Evolutionary conservation across 345 rosid genomes (phyloP).

Genomic region (Hirschfeldia incana): DNA sequence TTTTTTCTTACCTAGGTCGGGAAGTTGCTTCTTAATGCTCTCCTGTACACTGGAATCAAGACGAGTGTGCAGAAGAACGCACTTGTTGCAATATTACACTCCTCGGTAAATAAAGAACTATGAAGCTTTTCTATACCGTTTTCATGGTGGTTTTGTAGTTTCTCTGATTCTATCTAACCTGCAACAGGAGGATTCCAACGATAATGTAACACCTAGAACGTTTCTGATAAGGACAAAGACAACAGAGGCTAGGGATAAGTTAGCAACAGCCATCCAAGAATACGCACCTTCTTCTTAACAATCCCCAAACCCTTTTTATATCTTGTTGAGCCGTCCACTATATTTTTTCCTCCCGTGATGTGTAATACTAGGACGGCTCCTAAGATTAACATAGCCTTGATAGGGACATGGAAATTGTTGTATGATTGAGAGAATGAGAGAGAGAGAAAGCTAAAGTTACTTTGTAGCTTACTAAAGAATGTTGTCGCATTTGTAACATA

Average conservation of each 20-base stretch:
- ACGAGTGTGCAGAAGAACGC: conserved; percentile 77
- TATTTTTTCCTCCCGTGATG: conserved; percentile 5
- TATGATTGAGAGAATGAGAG: conserved; percentile 26
- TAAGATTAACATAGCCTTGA: conserved; percentile 14
- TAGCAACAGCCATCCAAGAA: conserved; percentile 77
- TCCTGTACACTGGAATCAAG: conserved; percentile 86
- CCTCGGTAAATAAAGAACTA: conserved; percentile 55
- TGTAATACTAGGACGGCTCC: conserved; percentile 34
- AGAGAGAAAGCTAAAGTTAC: conserved; percentile 1
- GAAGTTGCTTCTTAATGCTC: conserved; percentile 79
- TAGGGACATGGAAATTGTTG: conserved; percentile 24
- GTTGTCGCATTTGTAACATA: conserved; percentile 26
- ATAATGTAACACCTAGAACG: conserved; percentile 61
- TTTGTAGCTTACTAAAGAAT: conserved; percentile 19
- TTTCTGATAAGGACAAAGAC: conserved; percentile 77
- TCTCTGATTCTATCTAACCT: conserved; percentile 15
- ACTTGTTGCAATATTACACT: conserved; percentile 85
- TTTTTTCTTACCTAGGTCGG: conserved; percentile 60
- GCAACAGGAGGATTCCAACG: conserved; percentile 59
- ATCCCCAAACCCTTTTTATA: not conserved
- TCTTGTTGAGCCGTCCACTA: conserved; percentile 13
- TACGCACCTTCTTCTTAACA: conserved; percentile 64
- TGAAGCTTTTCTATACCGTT: not conserved
- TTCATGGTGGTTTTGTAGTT: conserved; percentile 1
- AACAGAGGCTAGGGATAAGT: conserved; percentile 71